phyloP scores from a whole-genome alignment of 1,284 basidiomycete species.

The Austroboletus novae-zelandiae region DNA sequence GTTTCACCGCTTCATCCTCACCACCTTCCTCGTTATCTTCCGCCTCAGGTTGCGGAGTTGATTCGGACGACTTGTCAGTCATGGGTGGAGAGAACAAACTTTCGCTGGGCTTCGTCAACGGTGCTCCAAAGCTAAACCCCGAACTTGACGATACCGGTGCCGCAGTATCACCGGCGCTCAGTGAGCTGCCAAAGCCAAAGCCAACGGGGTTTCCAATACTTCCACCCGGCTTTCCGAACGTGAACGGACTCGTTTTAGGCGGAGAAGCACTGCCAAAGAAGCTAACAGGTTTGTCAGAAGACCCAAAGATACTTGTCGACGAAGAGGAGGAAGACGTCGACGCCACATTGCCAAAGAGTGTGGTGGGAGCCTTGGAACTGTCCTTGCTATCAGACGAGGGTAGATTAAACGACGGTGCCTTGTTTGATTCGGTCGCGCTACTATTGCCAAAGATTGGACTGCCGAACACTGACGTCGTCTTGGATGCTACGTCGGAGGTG shows the following conservation, averaged over 20 bases:
- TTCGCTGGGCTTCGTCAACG: conserved; percentile 25
- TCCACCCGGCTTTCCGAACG: conserved; percentile 37
- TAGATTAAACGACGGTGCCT: conserved; percentile 8
- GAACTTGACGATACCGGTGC: conserved; percentile 15
- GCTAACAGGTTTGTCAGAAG: conserved; percentile 27
- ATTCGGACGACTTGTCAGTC: conserved; percentile 31
- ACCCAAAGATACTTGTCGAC: conserved; percentile 17
- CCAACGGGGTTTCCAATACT: conserved; percentile 60
- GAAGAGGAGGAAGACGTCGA: conserved; percentile 12
- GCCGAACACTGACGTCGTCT: conserved; percentile 26
- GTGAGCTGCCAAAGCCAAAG: conserved; percentile 50
- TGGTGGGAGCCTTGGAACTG: conserved; percentile 7
- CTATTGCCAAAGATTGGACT: conserved; percentile 26
- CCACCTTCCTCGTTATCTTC: conserved; percentile 32
- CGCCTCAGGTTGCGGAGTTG: conserved; percentile 36
- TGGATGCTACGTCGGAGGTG: conserved; percentile 18
- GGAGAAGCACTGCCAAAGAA: conserved; percentile 33
- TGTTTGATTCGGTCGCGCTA: conserved; percentile 14
- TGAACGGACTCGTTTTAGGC: conserved; percentile 23
- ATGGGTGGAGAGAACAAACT: conserved; percentile 28
- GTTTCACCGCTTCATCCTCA: conserved; percentile 32
- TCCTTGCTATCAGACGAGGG: conserved; percentile 13
- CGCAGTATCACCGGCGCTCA: conserved; percentile 28
- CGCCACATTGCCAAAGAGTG: conserved; percentile 21
- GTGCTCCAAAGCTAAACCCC: conserved; percentile 30